A percentile compares a stretch with the other conserved stretches of the same genome.
These are phyloP conservation scores for Scheffersomyces illinoinensis DNA, from an alignment of 1,139 yeast genomes.

Conservation along the genomic window DNA sequence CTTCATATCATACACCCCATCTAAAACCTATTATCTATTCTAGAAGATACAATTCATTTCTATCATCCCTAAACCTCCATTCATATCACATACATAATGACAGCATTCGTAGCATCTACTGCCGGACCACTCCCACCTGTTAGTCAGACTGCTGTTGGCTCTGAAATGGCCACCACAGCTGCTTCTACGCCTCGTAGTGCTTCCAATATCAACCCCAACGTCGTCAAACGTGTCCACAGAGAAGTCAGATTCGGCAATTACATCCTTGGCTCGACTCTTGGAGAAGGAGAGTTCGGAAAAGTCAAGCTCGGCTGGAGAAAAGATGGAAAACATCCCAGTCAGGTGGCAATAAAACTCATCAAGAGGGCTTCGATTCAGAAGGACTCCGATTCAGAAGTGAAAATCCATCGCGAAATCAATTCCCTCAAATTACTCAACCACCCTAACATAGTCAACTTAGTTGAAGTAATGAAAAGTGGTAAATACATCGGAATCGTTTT, in stretches of 20 bases:
- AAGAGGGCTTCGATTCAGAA: conserved; percentile 83
- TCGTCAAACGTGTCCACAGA: conserved; percentile 38
- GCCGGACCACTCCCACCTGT: background rate
- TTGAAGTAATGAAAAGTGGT: conserved; percentile 91
- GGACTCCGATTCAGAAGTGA: conserved; percentile 81
- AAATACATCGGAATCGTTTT: conserved; percentile 94
- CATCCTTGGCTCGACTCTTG: conserved; percentile 88
- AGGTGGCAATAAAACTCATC: conserved; percentile 91
- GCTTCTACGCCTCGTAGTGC: background rate
- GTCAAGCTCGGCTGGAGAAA: conserved; percentile 97
- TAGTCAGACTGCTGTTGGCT: background rate
- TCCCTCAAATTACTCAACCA: conserved; percentile 84
- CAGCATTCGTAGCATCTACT: background rate
- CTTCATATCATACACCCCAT: background rate
- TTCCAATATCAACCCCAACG: conserved; percentile 1
- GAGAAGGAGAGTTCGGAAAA: conserved; percentile 97
- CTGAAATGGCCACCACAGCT: background rate
- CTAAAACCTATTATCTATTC: background rate
- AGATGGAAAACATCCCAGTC: conserved; percentile 73
- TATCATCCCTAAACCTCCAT: background rate
- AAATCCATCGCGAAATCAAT: conserved; percentile 90
- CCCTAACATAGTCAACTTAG: conserved; percentile 89
- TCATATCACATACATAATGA: background rate
- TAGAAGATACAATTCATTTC: background rate
- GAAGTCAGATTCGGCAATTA: conserved; percentile 84